Evolutionary conservation across 805 yeast genomes (phyloP).

Genomic region (Blastobotrys americana): DNA sequence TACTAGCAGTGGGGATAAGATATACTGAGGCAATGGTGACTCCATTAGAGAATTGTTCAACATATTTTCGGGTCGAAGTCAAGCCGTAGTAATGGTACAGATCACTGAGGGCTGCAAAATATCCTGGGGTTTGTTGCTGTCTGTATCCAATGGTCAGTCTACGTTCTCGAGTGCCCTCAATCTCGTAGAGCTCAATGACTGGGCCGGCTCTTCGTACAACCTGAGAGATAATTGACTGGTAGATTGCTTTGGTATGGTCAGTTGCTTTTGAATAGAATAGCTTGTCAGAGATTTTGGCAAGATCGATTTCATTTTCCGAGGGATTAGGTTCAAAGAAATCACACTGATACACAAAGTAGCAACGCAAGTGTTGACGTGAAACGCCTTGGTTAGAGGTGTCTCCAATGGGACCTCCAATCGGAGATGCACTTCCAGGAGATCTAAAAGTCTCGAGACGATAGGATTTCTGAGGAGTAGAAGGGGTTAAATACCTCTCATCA

Average conservation of each 20-base stretch:
- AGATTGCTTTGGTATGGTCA: constrained; percentile 67
- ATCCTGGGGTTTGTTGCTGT: constrained; percentile 76
- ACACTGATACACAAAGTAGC: constrained; percentile 80
- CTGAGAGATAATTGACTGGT: constrained; percentile 61
- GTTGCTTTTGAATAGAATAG: constrained; percentile 75
- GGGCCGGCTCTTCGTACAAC: constrained; percentile 82
- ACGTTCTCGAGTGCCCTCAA: constrained; percentile 74
- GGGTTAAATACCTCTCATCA: constrained; percentile 64
- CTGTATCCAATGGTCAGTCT: constrained; percentile 84
- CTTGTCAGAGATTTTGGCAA: constrained; percentile 66
- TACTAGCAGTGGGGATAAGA: constrained; percentile 55
- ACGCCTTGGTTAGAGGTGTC: constrained; percentile 24
- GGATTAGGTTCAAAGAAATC: constrained; percentile 35
- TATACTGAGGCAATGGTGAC: constrained; percentile 81
- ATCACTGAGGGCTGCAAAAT: constrained; percentile 78
- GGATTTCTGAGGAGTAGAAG: constrained; percentile 32
- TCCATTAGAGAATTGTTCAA: constrained; percentile 90
- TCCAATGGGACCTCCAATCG: not conserved
- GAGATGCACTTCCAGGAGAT: constrained; percentile 38
- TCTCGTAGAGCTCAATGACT: constrained; percentile 77
- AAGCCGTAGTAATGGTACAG: constrained; percentile 85
- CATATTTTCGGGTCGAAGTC: constrained; percentile 78
- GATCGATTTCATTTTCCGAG: constrained; percentile 39
- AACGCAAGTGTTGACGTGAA: constrained; percentile 47
- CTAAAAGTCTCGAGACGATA: constrained; percentile 75